Conservation (phyloP, 306 rosid species). For the Citrullus amarus region DNA sequence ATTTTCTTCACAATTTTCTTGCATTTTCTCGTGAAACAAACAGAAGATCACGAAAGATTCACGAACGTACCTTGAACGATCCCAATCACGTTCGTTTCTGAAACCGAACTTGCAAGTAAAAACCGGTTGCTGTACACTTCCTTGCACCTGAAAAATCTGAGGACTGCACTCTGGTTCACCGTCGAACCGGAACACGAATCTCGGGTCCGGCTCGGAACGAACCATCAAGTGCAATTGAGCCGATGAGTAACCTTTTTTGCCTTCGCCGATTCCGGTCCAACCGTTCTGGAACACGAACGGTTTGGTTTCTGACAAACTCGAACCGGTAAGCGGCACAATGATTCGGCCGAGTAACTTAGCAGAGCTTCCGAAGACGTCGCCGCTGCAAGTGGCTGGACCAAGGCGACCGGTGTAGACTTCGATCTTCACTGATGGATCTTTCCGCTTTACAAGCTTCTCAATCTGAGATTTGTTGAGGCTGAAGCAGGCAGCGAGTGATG, state of each 20-base stretch:
- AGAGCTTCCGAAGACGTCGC: slow-evolving; percentile 3
- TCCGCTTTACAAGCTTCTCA: slow-evolving; percentile 18
- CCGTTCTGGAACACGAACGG: slow-evolving; percentile 46
- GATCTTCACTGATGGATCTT: slow-evolving; percentile 23
- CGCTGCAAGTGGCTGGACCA: slow-evolving; percentile 20
- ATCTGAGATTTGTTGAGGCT: slow-evolving; percentile 41
- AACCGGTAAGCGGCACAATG: slow-evolving; percentile 31
- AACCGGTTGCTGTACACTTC: slow-evolving; percentile 33
- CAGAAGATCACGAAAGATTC: not conserved
- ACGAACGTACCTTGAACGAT: slow-evolving; percentile 22
- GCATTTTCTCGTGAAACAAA: not conserved
- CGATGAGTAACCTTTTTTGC: slow-evolving; percentile 4
- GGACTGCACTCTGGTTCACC: slow-evolving; percentile 89
- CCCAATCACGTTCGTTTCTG: slow-evolving; percentile 20
- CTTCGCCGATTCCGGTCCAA: slow-evolving; percentile 33
- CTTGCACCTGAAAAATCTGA: slow-evolving; percentile 65
- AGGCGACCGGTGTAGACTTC: slow-evolving; percentile 31
- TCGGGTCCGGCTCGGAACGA: slow-evolving; percentile 62
- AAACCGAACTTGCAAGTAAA: slow-evolving; percentile 36
- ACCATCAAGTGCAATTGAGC: slow-evolving; percentile 39
- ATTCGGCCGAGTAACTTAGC: slow-evolving; percentile 39
- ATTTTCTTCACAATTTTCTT: not conserved
- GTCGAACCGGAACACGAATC: slow-evolving; percentile 65
- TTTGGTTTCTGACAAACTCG: slow-evolving; percentile 21
- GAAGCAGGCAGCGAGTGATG: slow-evolving; percentile 44